Percentiles rank a stretch among this genome's conserved stretches.
Evolutionary conservation across 177 flowering plant species (phyloP).

Genomic region (Tripterygium wilfordii): DNA sequence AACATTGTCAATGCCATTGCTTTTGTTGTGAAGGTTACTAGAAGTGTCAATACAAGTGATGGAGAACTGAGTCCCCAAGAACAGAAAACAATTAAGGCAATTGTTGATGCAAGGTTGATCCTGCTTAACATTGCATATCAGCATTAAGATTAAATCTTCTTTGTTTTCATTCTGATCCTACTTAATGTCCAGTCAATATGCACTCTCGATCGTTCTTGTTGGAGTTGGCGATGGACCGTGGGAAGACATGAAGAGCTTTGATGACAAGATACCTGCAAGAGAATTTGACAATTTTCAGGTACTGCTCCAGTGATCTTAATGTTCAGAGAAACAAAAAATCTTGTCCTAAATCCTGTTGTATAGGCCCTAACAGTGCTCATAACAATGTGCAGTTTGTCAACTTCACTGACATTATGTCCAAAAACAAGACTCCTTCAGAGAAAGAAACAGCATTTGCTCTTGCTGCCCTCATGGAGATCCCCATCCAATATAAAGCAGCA

Average conservation of each 20-base stretch:
- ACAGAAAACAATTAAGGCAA: conserved; percentile 38
- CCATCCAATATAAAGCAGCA: conserved; percentile 37
- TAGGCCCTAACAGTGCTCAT: not conserved
- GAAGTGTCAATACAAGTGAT: conserved; percentile 28
- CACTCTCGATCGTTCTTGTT: conserved; percentile 54
- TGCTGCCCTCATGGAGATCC: conserved; percentile 51
- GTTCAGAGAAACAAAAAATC: too few relatives aligned
- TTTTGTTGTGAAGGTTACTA: conserved; percentile 38
- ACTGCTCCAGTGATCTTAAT: too few relatives aligned
- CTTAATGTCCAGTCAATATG: conserved; percentile 29
- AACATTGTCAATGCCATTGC: not conserved
- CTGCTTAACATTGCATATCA: not conserved
- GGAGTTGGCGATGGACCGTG: conserved; percentile 82
- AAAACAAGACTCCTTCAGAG: conserved; percentile 12
- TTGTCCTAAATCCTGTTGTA: too few relatives aligned
- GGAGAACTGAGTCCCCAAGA: conserved; percentile 49
- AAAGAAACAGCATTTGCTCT: conserved; percentile 50
- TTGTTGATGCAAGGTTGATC: conserved; percentile 40
- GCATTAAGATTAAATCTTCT: not conserved
- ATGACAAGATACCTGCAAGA: conserved; percentile 55
- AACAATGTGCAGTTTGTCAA: conserved; percentile 33
- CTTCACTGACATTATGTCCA: conserved; percentile 36
- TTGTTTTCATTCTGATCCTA: not conserved
- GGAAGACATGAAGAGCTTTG: conserved; percentile 61
- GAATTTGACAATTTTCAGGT: conserved; percentile 71